Evolutionary conservation across 768 basidiomycete genomes (phyloP), one percentile per base, ranked within the genome.

Genomic region (Gymnopilus dilepis): DNA sequence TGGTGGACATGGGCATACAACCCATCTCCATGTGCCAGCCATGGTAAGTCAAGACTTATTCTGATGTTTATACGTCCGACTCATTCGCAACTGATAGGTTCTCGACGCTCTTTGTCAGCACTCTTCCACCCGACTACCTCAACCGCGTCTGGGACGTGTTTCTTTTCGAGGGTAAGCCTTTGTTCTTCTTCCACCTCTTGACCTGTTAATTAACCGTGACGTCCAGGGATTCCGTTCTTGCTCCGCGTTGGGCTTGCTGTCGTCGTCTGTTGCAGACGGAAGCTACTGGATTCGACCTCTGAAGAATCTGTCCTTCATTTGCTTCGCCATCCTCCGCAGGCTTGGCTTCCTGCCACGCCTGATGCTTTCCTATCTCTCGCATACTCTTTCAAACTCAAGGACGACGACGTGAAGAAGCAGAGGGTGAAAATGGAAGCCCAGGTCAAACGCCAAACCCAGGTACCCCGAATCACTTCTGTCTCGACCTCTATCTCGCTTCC

Each of bases 101-200:
- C 63, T 84, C 86, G 0, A 82, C 86, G 2, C 69, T 94, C 15
- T 94, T 93, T 57, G 88, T 87, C 1, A 85, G 86, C 9, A 80
- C 80, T 1, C 78, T 94, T 13, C 89, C 92, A 0, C 70, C 77
- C 0, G 85, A 89, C 2, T 85, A 87, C 67, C 74, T 92, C 15
- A 84, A 88, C 59, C 81, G 93, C 26, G 82, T 92, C 12, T 94
- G 93, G 92, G 93, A 94, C 69, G 70, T 94, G 2, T 94, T 94
- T 69, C 73, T 94, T 19, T 91, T 82, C 64, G 92, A 94, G 75
- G 92, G 92, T 92, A 70, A 26, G 77, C 60, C 7, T 2, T 34
- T 1, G 2, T 22, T 24, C 17, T 17, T 24, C 9, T 53, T 41
- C 8, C 13, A 12, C 22, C n/a, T 37, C 9, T 21, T n/a, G 33